Base-by-base conservation (phyloP, 2,329 filamentous ascomycete species). In the Sporothrix euskadiensis region DNA sequence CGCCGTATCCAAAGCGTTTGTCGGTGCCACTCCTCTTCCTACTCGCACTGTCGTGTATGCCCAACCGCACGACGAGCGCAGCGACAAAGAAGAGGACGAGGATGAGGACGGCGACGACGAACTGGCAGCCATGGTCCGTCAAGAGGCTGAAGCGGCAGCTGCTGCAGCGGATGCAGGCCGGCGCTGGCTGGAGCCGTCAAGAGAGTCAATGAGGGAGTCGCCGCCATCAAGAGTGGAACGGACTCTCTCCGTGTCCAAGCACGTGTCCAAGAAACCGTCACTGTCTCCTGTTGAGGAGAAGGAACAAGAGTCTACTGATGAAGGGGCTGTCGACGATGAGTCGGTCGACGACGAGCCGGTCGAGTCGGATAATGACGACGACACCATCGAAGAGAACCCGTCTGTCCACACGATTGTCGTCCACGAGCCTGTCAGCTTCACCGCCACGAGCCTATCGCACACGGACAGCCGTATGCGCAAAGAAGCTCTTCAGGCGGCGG, bases 401-500 rank as follows among this genome's bases (percentile, higher is more conserved):
- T 14, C 68, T 1, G 61, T 66, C 14, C 73, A 74, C 54, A 72
- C 73, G 3, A 71, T 73, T 44, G 57, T 73, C 3, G 72, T 73
- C 41, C 56, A 63, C 56, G 61, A 74, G 47, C 61, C 61, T 2
- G 49, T n/a, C 4, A 35, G 69, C 22, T 59, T 59, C 44, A 39
- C 49, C 0, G 39, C 30, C 4, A 52, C 54, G 1, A 63, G 69
- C 3, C 32, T 74, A 12, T 74, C 73, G 0, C 69, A 70, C 19
- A 74, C 73, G 1, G 70, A 65, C n/a, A 65, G 71, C 49, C 70
- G 73, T 7, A 57, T 74, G 66, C 73, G 66, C 52, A 74, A 73
- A 59, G 59, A 59, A 0, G 59, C 71, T 9, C 41, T 74, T 7
- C 59, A 57, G 39, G 52, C 70, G 8, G 54, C 54, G 4, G 66